These are phyloP conservation scores for Suillus variegatus DNA, from an alignment of 768 basidiomycete species.

Conservation along the genomic window DNA sequence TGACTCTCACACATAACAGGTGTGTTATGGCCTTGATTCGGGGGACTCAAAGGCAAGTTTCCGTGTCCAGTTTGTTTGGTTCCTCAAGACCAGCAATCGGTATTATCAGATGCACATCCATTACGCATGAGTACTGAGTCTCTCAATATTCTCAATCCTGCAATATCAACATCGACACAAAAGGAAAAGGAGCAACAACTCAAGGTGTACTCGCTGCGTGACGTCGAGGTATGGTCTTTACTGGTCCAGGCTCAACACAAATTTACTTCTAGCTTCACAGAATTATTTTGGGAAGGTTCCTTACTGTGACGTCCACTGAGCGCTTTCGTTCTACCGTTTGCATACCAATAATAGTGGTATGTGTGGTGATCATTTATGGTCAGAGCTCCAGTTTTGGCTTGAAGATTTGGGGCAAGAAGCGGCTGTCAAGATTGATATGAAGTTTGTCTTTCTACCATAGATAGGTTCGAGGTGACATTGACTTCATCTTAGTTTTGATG, in stretches of 20 bases:
- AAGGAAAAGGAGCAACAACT: neutral
- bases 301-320: neutral
- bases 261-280: neutral
- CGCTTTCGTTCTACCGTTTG: neutral
- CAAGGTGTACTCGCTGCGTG: neutral
- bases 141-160: neutral
- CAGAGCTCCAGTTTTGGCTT: neutral
- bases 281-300: neutral
- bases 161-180: neutral
- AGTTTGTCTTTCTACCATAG: neutral
- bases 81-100: neutral
- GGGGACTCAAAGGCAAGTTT: neutral
- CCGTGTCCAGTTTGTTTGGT: neutral
- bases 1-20: neutral
- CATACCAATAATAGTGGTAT: neutral
- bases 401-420: neutral
- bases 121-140: neutral
- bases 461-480: neutral
- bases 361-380: neutral
- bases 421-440: neutral
- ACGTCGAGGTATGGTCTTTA: neutral
- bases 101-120: neutral
- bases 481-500: conserved; percentile 1
- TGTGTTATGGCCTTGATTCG: neutral
- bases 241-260: neutral